A percentile compares a stretch with the other conserved stretches of the same genome.
Conservation (phyloP, 768 basidiomycete genomes). For the Amanita pallidorosea region DNA sequence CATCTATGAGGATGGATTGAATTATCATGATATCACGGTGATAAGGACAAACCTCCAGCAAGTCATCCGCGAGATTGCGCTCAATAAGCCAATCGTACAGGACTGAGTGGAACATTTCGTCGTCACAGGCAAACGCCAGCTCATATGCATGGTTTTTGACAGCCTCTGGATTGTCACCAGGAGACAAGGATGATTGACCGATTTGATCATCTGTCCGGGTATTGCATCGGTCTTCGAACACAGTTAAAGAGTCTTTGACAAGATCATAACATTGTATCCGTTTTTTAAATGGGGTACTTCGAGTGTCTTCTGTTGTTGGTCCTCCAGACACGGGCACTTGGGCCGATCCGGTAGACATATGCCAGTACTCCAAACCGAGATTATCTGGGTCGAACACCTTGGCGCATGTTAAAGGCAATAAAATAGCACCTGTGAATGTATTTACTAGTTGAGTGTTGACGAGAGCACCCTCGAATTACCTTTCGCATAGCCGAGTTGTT, state of each 20-base stretch:
- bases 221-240: conserved; percentile 60
- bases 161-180: conserved; percentile 47
- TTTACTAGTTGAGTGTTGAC: background rate
- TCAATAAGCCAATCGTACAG: conserved; percentile 91
- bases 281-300: background rate
- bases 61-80: conserved; percentile 71
- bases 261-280: conserved; percentile 74
- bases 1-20: conserved; percentile 38
- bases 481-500: conserved; percentile 71
- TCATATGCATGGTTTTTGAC: conserved; percentile 82
- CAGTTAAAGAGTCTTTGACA: conserved; percentile 69
- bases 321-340: conserved; percentile 43
- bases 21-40: background rate
- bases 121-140: conserved; percentile 73
- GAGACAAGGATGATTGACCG: conserved; percentile 11
- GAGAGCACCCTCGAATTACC: conserved; percentile 29
- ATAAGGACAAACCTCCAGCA: conserved; percentile 65
- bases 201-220: conserved; percentile 11
- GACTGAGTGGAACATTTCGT: conserved; percentile 89
- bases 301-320: conserved; percentile 36
- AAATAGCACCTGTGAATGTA: conserved; percentile 55
- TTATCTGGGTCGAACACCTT: conserved; percentile 67
- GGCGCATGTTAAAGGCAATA: conserved; percentile 79
- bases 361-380: conserved; percentile 69
- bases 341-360: conserved; percentile 18